Conservation (phyloP, 2,329 filamentous ascomycete genomes). For the Rhinocladiella similis region DNA sequence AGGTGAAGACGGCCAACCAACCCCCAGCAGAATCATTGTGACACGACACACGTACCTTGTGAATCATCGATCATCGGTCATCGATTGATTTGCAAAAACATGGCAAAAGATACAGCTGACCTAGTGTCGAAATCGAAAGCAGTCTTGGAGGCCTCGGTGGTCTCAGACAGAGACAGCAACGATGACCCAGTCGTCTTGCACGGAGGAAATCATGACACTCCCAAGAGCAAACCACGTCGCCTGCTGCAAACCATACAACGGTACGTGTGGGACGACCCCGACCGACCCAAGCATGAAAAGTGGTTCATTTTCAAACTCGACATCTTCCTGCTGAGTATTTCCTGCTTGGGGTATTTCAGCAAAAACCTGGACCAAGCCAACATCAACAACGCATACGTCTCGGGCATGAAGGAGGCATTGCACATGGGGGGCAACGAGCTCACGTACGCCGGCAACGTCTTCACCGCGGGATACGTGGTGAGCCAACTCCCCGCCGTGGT, state of each 20-base stretch:
- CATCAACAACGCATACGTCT: slow-evolving; percentile 30
- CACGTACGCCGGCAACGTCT: slow-evolving; percentile 37
- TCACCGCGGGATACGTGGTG: slow-evolving; percentile 58
- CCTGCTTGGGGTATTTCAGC: slow-evolving; percentile 34
- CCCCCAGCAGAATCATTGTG: background rate
- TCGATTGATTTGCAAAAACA: background rate
- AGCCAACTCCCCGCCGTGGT: slow-evolving; percentile 44
- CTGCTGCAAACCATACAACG: background rate
- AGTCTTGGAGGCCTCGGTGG: background rate
- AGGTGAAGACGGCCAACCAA: no score
- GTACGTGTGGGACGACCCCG: slow-evolving; percentile 55
- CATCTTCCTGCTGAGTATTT: slow-evolving; percentile 31
- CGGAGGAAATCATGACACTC: background rate
- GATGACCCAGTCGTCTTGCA: background rate
- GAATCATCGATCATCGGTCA: no score
- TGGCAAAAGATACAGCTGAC: background rate
- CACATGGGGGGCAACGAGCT: slow-evolving; percentile 51
- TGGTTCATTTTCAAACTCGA: slow-evolving; percentile 36
- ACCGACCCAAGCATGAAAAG: slow-evolving; percentile 50
- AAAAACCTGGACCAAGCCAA: slow-evolving; percentile 26
- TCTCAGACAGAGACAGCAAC: background rate
- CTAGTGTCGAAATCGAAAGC: background rate
- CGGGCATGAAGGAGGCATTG: slow-evolving; percentile 49
- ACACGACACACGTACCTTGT: background rate
- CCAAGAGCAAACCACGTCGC: background rate